Evolutionary conservation across 768 basidiomycete species (phyloP), one percentile per base, ranked within the genome.

Genomic region (Pleurotus cornucopiae): DNA sequence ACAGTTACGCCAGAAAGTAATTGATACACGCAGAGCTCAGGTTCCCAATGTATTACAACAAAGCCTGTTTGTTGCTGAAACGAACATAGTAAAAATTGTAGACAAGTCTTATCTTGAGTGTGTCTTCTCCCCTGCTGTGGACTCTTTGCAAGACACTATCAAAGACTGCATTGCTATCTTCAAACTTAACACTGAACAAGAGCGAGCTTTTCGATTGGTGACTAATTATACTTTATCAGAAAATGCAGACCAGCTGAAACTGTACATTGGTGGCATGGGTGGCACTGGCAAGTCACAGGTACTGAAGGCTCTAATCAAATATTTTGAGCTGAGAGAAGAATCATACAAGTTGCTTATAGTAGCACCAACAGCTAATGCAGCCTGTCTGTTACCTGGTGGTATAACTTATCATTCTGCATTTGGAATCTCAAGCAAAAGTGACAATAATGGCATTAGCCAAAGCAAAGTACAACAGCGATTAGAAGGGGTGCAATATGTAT

Each of bases 201-300:
- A 62, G 9, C 46, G 64, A 34, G 71, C 71, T 5, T 73, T 73
- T 55, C 5, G 61, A 1, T 66, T 71, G 16, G 59, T 72, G n/a
- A 64, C 66, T 6, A 60, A 70, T 40, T 69, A 71, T 62, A 54
- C 61, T 2, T 30, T 48, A 16, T 11, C 7, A 6, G 25, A 14
- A 11, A 26, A 55, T n/a, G 34, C 60, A 3, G 60, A 64, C 1
- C 69, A 63, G 14, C 52, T 74, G 0, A 59, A 60, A 46, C 69
- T 74, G 69, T 66, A 71, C 47, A 38, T 73, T 1, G 69, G 66
- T n/a, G 71, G 71, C 3, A 64, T 67, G 57, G 70, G 67, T 43
- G 71, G 71, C 0, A 70, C 70, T 7, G 70, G 71, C 0, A 74
- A 73, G 56, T 61, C 66, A 0, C 65, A 67, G 21, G 69, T 74